Base-by-base conservation (phyloP, 371 early-diverging fungal genomes). In the Enterocytospora artemiae region DNA sequence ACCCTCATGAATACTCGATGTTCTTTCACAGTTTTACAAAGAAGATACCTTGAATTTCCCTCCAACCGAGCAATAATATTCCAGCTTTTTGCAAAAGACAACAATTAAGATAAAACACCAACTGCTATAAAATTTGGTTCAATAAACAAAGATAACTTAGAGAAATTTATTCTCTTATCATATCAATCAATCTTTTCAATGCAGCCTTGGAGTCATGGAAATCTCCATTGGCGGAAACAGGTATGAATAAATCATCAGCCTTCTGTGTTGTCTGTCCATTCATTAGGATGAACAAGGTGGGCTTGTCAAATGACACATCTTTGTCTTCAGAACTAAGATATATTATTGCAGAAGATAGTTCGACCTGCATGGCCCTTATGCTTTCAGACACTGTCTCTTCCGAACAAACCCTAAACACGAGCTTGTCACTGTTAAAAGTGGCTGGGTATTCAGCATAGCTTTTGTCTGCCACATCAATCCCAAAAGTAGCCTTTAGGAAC, bases 351-450 rank as follows among this genome's bases (percentile, higher is more conserved):
- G 24, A 4, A 7, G 22, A 46, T 25, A 25, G 20, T 25, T 46
- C 25, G 4, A 25, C 4, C 20, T 46, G 48, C 4, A 46, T 16
- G 5, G 12, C 48, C 18, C 24, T 25, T 46, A 46, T 25, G 48
- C 24, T 46, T 46, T n/a, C n/a, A n/a, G n/a, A n/a, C 7, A 54
- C 54, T 14, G 50, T 49, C 9, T 49, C 50, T 24, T 14, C 31
- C 9, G 12, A 20, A 24, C 50, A 49, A 20, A 18, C 9, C 50
- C 22, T 12, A 20, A 49, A 12, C 14, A 49, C 31, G 14, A 49
- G 18, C 24, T 7, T 9, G 24, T 9, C 22, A 24, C 18, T 7
- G 14, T 49, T 49, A 24, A 14, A 49, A 30, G 12, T 49, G 24
- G 22, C 50, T 9, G 7, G 12, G 18, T 14, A 49, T 30, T 49